Evolutionary conservation across 2,329 filamentous ascomycete genomes (phyloP).

Genomic region (Clonostachys chloroleuca): DNA sequence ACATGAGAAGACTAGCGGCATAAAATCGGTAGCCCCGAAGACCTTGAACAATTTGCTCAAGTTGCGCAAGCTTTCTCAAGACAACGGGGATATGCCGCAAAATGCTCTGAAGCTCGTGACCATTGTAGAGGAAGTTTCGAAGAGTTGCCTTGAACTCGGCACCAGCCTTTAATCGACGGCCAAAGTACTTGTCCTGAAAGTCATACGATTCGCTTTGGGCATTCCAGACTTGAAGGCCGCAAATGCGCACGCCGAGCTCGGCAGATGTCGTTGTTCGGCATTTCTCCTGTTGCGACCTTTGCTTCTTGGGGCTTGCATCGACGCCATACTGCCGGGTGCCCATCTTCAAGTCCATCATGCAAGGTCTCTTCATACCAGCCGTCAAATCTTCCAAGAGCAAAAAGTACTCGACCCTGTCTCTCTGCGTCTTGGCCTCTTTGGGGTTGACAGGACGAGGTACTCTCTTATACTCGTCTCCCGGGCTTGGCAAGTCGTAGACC

Average conservation of each 20-base stretch:
- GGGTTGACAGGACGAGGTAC: conserved; percentile 66
- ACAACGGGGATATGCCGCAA: conserved; percentile 84
- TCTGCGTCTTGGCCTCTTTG: conserved; percentile 67
- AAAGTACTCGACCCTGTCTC: conserved; percentile 81
- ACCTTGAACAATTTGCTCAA: conserved; percentile 78
- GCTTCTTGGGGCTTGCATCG: conserved; percentile 87
- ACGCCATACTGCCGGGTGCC: conserved; percentile 95
- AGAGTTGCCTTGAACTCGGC: conserved; percentile 85
- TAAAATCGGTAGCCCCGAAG: conserved; percentile 91
- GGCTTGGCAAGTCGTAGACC: conserved; percentile 26
- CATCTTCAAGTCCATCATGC: conserved; percentile 98
- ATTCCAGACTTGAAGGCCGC: conserved; percentile 96
- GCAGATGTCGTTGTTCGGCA: conserved; percentile 89
- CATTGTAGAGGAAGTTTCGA: conserved; percentile 87
- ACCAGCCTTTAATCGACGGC: conserved; percentile 81
- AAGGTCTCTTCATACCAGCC: conserved; percentile 92
- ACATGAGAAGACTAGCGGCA: conserved; percentile 88
- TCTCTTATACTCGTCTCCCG: conserved; percentile 25
- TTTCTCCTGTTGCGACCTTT: conserved; percentile 87
- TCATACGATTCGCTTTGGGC: conserved; percentile 75
- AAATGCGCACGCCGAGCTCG: conserved; percentile 87
- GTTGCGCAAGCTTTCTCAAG: conserved; percentile 73
- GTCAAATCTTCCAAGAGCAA: conserved; percentile 91
- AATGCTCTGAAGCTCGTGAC: conserved; percentile 74
- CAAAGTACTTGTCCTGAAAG: conserved; percentile 99